Evolutionary conservation across 768 basidiomycete species (phyloP).

Genomic region (Rhizopogon vinicolor): DNA sequence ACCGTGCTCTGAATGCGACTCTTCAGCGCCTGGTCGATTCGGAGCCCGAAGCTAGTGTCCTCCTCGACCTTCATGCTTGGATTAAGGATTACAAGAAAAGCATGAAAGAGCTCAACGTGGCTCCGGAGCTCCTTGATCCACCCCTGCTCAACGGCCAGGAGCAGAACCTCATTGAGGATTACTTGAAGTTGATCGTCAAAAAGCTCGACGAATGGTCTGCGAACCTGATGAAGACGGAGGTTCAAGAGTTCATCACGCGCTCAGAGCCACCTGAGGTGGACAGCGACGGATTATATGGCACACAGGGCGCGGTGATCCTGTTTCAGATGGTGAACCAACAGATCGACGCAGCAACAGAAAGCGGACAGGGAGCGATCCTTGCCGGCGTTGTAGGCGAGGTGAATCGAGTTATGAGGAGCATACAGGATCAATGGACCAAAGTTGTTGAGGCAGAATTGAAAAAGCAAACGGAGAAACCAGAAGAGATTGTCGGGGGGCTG

Average conservation of each 20-base stretch:
- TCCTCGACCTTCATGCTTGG: conserved; percentile 88
- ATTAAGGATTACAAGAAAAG: conserved; percentile 92
- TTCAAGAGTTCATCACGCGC: conserved; percentile 77
- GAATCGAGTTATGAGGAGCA: conserved; percentile 83
- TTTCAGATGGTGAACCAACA: conserved; percentile 99
- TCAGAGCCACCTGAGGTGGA: conserved; percentile 86
- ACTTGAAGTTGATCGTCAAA: conserved; percentile 85
- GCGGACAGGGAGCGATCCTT: conserved; percentile 91
- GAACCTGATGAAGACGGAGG: conserved; percentile 91
- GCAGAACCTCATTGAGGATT: conserved; percentile 90
- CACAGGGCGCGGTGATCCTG: conserved; percentile 89
- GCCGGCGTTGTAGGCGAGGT: conserved; percentile 86
- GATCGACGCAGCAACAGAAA: conserved; percentile 91
- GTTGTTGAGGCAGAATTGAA: conserved; percentile 82
- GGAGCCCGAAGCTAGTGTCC: conserved; percentile 82
- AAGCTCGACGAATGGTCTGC: conserved; percentile 97
- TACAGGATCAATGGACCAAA: conserved; percentile 86
- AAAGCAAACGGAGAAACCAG: conserved; percentile 83
- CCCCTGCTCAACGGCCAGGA: conserved; percentile 94
- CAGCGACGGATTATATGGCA: conserved; percentile 84
- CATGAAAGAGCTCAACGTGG: conserved; percentile 90
- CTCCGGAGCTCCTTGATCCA: conserved; percentile 78
- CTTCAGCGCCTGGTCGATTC: conserved; percentile 66
- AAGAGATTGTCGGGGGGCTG: conserved; percentile 81
- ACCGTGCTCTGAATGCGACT: conserved; percentile 73